Evolutionary conservation across 2,329 filamentous ascomycete genomes (phyloP), one percentile per base, ranked within the genome.

Genomic region (Cladophialophora yegresii): DNA sequence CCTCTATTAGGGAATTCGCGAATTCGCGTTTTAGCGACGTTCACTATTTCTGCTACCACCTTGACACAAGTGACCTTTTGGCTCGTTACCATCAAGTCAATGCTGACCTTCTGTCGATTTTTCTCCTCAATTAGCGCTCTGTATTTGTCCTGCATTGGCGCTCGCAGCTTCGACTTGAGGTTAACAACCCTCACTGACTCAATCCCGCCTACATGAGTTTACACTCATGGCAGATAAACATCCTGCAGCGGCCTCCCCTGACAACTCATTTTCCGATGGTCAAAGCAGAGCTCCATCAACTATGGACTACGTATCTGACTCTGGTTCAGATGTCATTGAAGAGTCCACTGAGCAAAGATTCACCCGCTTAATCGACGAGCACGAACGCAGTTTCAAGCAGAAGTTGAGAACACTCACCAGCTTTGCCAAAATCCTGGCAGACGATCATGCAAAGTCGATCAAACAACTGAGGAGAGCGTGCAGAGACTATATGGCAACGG

Each of bases 391-490:
- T 3, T 61, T 61, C 58, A 61, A 33, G n/a, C 30, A 61, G 26
- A 61, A 54, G 23, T 23, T 61, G 13, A n/a, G 20, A 8, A 28
- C 36, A 5, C 36, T 61, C 23, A 54, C 33, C 20, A 61, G 22
- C 28, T 47, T 61, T n/a, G 10, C 40, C 16, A 54, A 45, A 9
- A 54, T 54, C 5, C 23, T 61, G n/a, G 40, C 22, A n/a, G 23
- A 22, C 10, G 58, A 61, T 10, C 58, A 61, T 47, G 32, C 49
- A 6, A 54, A 54, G 33, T 54, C 58, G 16, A 54, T 54, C 50
- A 28, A 30, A 23, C 8, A 23, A 47, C 26, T 61, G n/a, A 54
- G 32, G 26, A 54, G 26, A 47, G 58, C 33, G 13, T 45, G 23
- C 58, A 54, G 22, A 28, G 36, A 36, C 20, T 61, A 47, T 26